A percentile compares a stretch with the other conserved stretches of the same genome.
These are phyloP conservation scores for Jackrogersella multiformis DNA, from an alignment of 495 filamentous ascomycete species.

Conservation along the genomic window DNA sequence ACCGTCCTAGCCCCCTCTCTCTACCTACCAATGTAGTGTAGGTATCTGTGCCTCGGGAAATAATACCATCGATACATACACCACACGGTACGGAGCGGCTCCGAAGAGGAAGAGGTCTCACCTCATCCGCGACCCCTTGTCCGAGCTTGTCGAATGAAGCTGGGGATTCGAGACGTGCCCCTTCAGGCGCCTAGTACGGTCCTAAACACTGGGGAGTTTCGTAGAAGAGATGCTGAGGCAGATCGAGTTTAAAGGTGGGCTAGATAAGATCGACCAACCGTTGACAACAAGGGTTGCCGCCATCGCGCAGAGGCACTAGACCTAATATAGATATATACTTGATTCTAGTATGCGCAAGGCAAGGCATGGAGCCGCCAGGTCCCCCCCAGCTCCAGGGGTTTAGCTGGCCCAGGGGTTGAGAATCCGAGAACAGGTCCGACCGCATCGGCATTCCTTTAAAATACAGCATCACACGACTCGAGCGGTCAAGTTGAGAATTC, in stretches of 20 bases:
- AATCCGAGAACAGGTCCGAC: conserved; percentile 27
- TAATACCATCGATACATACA: conserved; percentile 19
- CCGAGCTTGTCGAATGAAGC: conserved; percentile 9
- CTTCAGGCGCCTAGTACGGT: conserved; percentile 25
- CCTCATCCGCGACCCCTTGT: conserved; percentile 15
- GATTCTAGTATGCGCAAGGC: conserved; percentile 3
- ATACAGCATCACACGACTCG: conserved; percentile 5
- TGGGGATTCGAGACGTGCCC: conserved; percentile 27
- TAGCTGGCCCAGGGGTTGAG: background rate
- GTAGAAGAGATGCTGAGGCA: conserved; percentile 34
- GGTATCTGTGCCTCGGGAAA: conserved; percentile 17
- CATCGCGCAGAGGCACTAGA: conserved; percentile 29
- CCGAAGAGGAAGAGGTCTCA: conserved; percentile 19
- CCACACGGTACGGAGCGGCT: conserved; percentile 21
- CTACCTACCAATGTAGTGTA: too few relatives aligned
- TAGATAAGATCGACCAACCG: conserved; percentile 32
- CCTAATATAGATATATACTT: conserved; percentile 22
- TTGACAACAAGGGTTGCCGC: conserved; percentile 26
- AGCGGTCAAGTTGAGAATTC: conserved; percentile 1
- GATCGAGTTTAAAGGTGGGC: conserved; percentile 30
- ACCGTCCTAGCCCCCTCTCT: background rate
- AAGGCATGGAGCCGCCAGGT: conserved; percentile 19
- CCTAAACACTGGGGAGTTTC: conserved; percentile 39
- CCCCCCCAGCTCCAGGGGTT: too few relatives aligned
- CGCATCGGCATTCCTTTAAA: conserved; percentile 19